Evolutionary conservation across 164 flowering plant species (phyloP).

Genomic region (Paratinospora sagittata): DNA sequence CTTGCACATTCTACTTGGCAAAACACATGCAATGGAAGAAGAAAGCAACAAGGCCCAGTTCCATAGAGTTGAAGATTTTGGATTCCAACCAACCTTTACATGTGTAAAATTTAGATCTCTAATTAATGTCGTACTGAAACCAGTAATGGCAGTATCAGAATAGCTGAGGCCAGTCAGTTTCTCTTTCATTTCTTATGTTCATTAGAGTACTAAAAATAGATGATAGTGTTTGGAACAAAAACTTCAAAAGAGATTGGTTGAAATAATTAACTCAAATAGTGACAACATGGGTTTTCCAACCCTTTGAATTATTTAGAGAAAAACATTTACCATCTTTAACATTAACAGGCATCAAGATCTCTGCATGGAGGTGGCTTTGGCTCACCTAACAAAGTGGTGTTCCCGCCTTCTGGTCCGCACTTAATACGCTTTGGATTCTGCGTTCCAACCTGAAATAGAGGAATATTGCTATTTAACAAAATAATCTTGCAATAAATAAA

Average conservation of each 20-base stretch:
- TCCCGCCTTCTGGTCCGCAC: conserved; percentile 94
- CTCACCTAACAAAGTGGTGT: conserved; percentile 70
- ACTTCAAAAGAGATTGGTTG: background rate
- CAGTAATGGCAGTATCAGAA: background rate
- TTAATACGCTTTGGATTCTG: conserved; percentile 78
- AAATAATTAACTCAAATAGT: conserved; percentile 4
- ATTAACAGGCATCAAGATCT: conserved; percentile 96
- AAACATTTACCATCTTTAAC: background rate
- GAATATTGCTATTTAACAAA: no score
- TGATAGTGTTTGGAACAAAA: background rate
- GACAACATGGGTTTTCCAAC: conserved; percentile 14
- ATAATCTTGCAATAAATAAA: no score
- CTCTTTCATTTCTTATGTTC: background rate
- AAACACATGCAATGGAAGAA: background rate
- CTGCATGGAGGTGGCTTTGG: conserved; percentile 93
- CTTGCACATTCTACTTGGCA: no score
- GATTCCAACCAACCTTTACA: no score
- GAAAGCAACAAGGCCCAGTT: background rate
- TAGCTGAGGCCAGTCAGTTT: no score
- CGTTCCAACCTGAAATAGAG: conserved; percentile 71
- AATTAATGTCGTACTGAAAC: background rate
- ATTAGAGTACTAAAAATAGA: background rate
- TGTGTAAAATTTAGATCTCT: background rate
- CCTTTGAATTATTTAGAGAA: conserved; percentile 34
- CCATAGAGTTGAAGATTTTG: background rate